Conservation (phyloP, 2,329 filamentous ascomycete genomes). For the Helminthosporium solani region DNA sequence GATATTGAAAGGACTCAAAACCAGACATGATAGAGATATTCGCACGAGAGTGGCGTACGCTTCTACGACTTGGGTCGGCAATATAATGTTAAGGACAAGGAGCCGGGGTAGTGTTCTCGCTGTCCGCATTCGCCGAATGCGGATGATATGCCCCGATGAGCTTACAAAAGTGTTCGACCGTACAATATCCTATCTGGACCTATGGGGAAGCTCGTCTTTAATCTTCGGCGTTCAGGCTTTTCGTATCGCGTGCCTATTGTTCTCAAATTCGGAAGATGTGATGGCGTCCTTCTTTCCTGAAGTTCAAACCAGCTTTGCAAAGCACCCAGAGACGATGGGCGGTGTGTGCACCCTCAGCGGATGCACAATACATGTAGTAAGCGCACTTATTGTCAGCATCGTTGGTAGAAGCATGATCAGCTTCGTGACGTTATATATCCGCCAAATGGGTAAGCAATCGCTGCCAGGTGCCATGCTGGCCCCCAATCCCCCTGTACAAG, state of each 20-base stretch:
- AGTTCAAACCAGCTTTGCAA: no score
- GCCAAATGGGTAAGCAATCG: conserved; percentile 24
- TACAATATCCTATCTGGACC: no score
- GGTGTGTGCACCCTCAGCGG: no score
- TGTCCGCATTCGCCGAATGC: not conserved
- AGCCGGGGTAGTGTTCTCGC: not conserved
- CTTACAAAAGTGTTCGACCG: not conserved
- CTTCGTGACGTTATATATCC: not conserved
- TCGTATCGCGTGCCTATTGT: not conserved
- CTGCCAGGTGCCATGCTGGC: conserved; percentile 19
- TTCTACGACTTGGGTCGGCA: not conserved
- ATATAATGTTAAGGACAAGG: not conserved
- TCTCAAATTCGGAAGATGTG: no score
- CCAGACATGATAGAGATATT: not conserved
- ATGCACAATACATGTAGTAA: no score
- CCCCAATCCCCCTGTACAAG: conserved; percentile 11
- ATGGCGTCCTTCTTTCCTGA: no score
- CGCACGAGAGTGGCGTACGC: no score
- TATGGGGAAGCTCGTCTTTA: no score
- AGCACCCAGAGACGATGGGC: no score
- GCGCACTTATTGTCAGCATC: no score
- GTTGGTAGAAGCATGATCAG: no score
- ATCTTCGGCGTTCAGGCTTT: not conserved
- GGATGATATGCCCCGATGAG: not conserved
- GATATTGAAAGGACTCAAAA: not conserved